These are phyloP conservation scores for Limnomonas spitsbergensis DNA, from an alignment of 139 green algal species.

Conservation along the genomic window DNA sequence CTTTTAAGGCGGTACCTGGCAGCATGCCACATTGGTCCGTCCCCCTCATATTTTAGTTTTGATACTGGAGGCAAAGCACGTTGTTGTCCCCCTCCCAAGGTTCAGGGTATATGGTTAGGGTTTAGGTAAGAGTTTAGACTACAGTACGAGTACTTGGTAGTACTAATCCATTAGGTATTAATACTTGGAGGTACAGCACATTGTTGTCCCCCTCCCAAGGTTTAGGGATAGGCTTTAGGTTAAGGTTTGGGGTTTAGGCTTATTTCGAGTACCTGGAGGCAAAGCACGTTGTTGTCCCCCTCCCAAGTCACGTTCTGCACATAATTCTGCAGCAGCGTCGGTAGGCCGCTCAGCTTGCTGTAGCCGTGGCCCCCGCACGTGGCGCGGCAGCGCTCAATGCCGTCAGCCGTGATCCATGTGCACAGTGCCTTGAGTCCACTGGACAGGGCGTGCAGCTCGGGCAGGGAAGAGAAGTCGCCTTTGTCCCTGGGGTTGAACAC, in stretches of 20 bases:
- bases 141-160: no score
- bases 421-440: conserved; percentile 52
- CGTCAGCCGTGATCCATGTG: conserved; percentile 50
- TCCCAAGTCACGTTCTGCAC: conserved; percentile 93
- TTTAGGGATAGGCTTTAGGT: no score
- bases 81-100: conserved; percentile 96
- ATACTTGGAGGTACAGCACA: conserved; percentile 76
- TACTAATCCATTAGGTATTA: no score
- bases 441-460: conserved; percentile 86
- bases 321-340: conserved; percentile 74
- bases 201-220: conserved; percentile 96
- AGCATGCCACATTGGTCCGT: no score
- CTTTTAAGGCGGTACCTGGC: no score
- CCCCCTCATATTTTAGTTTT: no score
- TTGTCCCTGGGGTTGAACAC: conserved; percentile 50
- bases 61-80: conserved; percentile 76
- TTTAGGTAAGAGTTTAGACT: no score
- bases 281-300: conserved; percentile 90
- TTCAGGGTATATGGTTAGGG: no score
- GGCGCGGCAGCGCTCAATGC: conserved; percentile 76
- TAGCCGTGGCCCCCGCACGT: conserved; percentile 91
- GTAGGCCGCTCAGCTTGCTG: conserved; percentile 76
- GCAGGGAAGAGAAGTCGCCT: conserved; percentile 78
- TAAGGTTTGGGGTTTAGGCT: no score
- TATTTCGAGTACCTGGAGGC: conserved; percentile 68